Base-by-base conservation (phyloP, 1,284 basidiomycete genomes). In the Heterobasidion irregulare region DNA sequence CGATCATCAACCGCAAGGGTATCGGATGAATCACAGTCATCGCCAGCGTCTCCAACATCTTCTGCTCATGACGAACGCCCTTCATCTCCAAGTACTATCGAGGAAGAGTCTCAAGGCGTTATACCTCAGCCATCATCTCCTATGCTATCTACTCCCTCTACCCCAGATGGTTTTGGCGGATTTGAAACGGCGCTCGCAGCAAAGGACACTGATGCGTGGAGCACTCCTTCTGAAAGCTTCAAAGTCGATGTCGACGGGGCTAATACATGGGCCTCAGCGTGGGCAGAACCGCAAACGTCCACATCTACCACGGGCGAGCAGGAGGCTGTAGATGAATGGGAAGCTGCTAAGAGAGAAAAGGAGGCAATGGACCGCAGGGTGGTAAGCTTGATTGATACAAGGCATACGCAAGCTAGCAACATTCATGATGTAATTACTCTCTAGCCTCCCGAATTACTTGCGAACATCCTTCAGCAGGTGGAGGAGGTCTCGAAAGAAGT, bases 361-460 rank as follows among this genome's bases (percentile, higher is more conserved):
- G 78, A 77, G 58, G 76, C 73, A 58, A 73, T 80, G 62, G 80
- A 87, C 64, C 75, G 73, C 50, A 73, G 76, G 65, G 80, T 87
- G 65, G 87, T 88, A 68, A 68, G 83, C 9, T 35, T 34, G 12
- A 6, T 76, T 59, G 55, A 18, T 50, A 35, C 49, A 55, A 50
- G 53, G 9, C 47, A 54, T 57, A 52, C 56, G 53, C 53, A 58
- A 41, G 15, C 51, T 49, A 51, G 19, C 52, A 56, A 53, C 56
- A 33, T 56, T 50, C 52, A 46, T 47, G 56, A 57, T 56, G 19
- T 34, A 48, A 49, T 46, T 47, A 16, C n/a, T 18, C 26, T 15
- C 16, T 61, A 88, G 87, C 85, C 86, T 44, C 83, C 84, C 52
- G 82, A 86, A 63, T 59, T 83, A n/a, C 66, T 89, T 35, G 72